A percentile compares a stretch with the other conserved stretches of the same genome.
These are phyloP conservation scores for Elsinoe batatas DNA, from an alignment of 2,329 filamentous ascomycete species.

Conservation along the genomic window DNA sequence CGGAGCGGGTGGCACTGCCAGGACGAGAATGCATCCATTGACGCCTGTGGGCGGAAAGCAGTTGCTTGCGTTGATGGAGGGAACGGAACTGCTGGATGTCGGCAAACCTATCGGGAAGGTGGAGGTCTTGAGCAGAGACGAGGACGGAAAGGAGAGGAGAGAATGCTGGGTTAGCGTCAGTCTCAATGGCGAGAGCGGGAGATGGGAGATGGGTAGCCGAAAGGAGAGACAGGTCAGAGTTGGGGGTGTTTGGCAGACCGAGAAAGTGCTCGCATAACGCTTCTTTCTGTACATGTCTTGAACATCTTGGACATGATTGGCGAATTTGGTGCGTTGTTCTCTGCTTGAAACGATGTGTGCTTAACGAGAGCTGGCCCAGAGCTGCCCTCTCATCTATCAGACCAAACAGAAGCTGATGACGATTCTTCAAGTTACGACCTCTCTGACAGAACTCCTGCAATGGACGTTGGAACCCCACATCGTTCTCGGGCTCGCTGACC, in stretches of 20 bases:
- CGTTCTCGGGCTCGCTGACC: too few relatives aligned
- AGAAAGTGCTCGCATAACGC: conserved; percentile 7
- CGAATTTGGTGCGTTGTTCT: not conserved
- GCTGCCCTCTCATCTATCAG: too few relatives aligned
- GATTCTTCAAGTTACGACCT: too few relatives aligned
- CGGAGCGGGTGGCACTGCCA: conserved; percentile 39
- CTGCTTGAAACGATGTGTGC: not conserved
- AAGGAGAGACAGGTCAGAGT: conserved; percentile 15
- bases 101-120: conserved; percentile 89
- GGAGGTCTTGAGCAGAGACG: conserved; percentile 39
- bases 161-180: conserved; percentile 79
- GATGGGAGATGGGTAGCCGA: conserved; percentile 52
- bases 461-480: too few relatives aligned
- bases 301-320: too few relatives aligned
- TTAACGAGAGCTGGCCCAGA: not conserved
- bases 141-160: conserved; percentile 43
- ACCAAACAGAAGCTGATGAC: too few relatives aligned
- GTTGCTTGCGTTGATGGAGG: conserved; percentile 68
- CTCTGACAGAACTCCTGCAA: too few relatives aligned
- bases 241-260: conserved; percentile 15
- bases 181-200: conserved; percentile 56
- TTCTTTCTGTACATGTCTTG: not conserved
- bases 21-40: conserved; percentile 80
- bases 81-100: conserved; percentile 72
- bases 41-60: conserved; percentile 68